Evolutionary conservation across 2,329 filamentous ascomycete species (phyloP).

Genomic region (Penicillium concentricum): DNA sequence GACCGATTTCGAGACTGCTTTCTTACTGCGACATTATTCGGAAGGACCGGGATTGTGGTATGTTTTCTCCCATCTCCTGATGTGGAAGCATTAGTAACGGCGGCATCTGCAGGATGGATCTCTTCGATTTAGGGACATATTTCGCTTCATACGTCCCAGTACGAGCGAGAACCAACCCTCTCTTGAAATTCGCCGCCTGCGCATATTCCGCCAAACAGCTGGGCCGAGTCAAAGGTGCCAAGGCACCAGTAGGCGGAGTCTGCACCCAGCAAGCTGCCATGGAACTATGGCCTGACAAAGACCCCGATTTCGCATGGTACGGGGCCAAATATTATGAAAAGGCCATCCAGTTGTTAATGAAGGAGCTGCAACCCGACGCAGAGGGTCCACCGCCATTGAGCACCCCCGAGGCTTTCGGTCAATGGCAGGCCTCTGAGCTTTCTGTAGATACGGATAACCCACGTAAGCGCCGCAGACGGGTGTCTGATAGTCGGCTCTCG

Average conservation of each 20-base stretch:
- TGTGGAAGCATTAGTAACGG: constrained; percentile 6
- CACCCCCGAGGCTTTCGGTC: constrained; percentile 36
- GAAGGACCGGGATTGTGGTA: constrained; percentile 61
- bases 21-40: constrained; percentile 59
- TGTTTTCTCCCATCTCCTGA: constrained; percentile 14
- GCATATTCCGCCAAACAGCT: constrained; percentile 63
- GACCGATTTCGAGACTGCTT: constrained; percentile 58
- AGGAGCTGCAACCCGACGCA: constrained; percentile 41
- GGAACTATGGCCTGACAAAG: constrained; percentile 53
- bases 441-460: constrained; percentile 41
- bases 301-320: constrained; percentile 59
- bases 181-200: constrained; percentile 55
- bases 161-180: constrained; percentile 51
- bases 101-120: constrained; percentile 40
- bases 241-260: constrained; percentile 51
- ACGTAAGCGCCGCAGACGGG: constrained; percentile 41
- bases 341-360: constrained; percentile 58
- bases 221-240: constrained; percentile 53
- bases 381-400: constrained; percentile 35
- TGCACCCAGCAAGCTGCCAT: constrained; percentile 49
- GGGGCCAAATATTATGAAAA: constrained; percentile 64
- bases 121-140: constrained; percentile 54
- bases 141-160: constrained; percentile 61
- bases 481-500: constrained; percentile 46
- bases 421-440: constrained; percentile 37